Evolutionary conservation across 805 yeast genomes (phyloP), one percentile per base, ranked within the genome.

Genomic region (Tanozyma kutaoensis): DNA sequence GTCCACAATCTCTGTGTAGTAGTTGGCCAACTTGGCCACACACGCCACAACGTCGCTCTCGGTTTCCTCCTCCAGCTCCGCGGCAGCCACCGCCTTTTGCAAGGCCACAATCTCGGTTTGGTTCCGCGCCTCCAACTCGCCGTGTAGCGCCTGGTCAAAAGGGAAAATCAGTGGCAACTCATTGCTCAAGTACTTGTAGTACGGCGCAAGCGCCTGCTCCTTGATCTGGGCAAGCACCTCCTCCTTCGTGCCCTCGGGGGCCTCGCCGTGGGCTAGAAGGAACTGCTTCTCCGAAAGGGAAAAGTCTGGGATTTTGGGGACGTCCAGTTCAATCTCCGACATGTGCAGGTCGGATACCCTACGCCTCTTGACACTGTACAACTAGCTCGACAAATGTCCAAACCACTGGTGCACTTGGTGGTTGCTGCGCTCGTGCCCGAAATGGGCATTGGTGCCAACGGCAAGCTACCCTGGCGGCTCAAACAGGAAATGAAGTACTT

Each of bases 371-470:
- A n/a, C n/a, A n/a, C n/a, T n/a, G n/a, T n/a, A n/a, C n/a, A n/a
- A n/a, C n/a, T n/a, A n/a, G n/a, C n/a, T n/a, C n/a, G n/a, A n/a
- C n/a, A n/a, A n/a, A n/a, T n/a, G n/a, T n/a, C n/a, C n/a, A n/a
- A n/a, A n/a, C n/a, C n/a, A n/a, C n/a, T n/a, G n/a, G n/a, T n/a
- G n/a, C n/a, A n/a, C n/a, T n/a, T 82, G 20, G 70, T 91, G 5
- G 93, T 91, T 16, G 98, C 98, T 0, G 91, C 93, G 0, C 52
- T 91, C 20, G 48, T 72, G 35, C 94, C 96, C 1, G 64, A 62
- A 2, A 58, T 72, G 38, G 97, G 96, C 0, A 91, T 91, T 24
- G 98, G 98, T 1, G 60, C 54, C 43, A 68, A 75, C 28, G 94
- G 94, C 3, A 52, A 64, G 28, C 57, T 91, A 30, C 97, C 98